Evolutionary conservation across 805 yeast species (phyloP).

Genomic region (Candida verbasci): DNA sequence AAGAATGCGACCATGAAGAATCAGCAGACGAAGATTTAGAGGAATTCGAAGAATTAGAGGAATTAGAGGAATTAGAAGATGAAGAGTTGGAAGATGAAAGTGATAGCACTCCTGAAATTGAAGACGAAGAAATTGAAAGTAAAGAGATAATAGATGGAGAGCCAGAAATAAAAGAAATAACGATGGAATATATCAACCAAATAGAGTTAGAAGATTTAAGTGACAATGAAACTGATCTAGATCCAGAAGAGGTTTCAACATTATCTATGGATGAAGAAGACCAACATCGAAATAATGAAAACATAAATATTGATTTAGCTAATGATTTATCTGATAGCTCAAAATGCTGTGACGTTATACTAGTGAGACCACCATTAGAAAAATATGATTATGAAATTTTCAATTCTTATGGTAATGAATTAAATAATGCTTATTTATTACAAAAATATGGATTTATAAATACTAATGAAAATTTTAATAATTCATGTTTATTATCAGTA

Average conservation of each 20-base stretch:
- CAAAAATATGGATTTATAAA: conserved; percentile 79
- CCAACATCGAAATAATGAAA: background rate
- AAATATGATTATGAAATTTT: conserved; percentile 56
- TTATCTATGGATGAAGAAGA: conserved; percentile 17
- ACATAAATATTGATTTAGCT: conserved; percentile 27
- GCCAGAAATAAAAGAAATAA: conserved; percentile 15
- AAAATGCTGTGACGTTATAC: conserved; percentile 67
- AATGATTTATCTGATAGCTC: conserved; percentile 30
- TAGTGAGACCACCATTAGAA: conserved; percentile 38
- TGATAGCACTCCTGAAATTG: conserved; percentile 9
- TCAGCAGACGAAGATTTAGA: conserved; percentile 16
- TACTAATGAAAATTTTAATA: conserved; percentile 36
- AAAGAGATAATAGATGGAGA: conserved; percentile 11
- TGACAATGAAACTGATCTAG: conserved; percentile 21
- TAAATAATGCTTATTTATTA: conserved; percentile 59
- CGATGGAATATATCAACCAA: conserved; percentile 21
- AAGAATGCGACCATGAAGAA: conserved; percentile 27
- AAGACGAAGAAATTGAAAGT: background rate
- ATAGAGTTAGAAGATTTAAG: conserved; percentile 20
- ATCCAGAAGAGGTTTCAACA: conserved; percentile 19
- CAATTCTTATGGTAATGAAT: conserved; percentile 75
- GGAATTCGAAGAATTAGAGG: conserved; percentile 13
- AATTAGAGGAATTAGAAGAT: conserved; percentile 10
- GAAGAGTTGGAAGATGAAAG: conserved; percentile 3
- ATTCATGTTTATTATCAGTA: conserved; percentile 53